A percentile compares a stretch with the other conserved stretches of the same genome.
Conservation (phyloP, 768 basidiomycete species). For the Arthromyces matolae region DNA sequence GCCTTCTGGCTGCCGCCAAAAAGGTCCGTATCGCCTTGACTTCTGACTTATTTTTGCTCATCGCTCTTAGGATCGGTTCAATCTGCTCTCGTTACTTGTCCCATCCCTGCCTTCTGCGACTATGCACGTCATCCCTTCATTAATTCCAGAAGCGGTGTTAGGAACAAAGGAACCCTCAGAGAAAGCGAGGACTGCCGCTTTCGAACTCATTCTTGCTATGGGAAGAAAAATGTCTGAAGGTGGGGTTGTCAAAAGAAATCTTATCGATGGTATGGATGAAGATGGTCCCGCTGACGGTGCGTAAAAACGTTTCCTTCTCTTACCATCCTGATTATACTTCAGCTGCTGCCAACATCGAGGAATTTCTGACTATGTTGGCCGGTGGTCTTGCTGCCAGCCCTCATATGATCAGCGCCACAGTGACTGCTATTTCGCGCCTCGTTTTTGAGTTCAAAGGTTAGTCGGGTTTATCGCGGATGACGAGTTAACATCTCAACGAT, state of each 20-base stretch:
- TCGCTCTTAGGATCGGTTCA: slow-evolving; percentile 69
- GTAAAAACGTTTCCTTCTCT: slow-evolving; percentile 21
- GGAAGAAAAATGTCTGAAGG: slow-evolving; percentile 88
- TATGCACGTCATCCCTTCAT: slow-evolving; percentile 79
- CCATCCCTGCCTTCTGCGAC: slow-evolving; percentile 62
- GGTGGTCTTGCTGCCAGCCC: slow-evolving; percentile 91
- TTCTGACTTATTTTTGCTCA: slow-evolving; percentile 6
- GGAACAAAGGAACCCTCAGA: slow-evolving; percentile 97
- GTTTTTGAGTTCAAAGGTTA: slow-evolving; percentile 95
- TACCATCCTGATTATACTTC: background rate
- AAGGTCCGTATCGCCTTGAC: slow-evolving; percentile 43
- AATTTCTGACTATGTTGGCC: slow-evolving; percentile 95
- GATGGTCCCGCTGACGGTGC: slow-evolving; percentile 48
- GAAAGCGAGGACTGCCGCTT: slow-evolving; percentile 84
- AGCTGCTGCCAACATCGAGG: slow-evolving; percentile 76
- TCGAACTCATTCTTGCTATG: slow-evolving; percentile 88
- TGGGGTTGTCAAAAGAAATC: slow-evolving; percentile 71
- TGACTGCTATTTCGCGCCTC: slow-evolving; percentile 89
- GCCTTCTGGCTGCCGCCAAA: slow-evolving; percentile 80
- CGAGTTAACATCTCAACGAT: background rate
- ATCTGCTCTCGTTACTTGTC: slow-evolving; percentile 67
- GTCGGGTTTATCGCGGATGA: slow-evolving; percentile 11
- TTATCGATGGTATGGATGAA: slow-evolving; percentile 84
- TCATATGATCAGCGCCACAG: slow-evolving; percentile 97
- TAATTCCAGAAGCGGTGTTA: slow-evolving; percentile 91